Evolutionary conservation across 1,139 yeast genomes (phyloP).

Genomic region (Yamadazyma membranifaciens): DNA sequence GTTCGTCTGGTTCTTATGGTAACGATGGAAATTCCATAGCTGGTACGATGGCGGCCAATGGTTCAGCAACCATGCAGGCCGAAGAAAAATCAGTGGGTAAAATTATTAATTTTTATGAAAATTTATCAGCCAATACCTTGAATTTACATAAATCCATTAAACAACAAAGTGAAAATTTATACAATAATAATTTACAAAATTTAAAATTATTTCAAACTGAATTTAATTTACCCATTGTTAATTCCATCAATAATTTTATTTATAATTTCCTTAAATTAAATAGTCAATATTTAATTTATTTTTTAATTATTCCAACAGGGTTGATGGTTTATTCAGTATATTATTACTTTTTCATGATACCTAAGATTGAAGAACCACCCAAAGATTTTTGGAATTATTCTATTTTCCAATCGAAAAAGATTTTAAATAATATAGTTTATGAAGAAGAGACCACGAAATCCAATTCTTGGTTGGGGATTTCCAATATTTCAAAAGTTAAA

Average conservation of each 20-base stretch:
- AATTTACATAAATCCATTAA: conserved; percentile 26
- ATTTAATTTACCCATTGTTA: background rate
- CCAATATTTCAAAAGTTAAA: conserved; percentile 1
- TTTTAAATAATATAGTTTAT: conserved; percentile 4
- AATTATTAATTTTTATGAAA: conserved; percentile 28
- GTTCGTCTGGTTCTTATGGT: background rate
- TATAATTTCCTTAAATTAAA: conserved; percentile 9
- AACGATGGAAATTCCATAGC: background rate
- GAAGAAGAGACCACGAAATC: conserved; percentile 1
- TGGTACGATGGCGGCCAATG: background rate
- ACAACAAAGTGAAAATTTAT: conserved; percentile 24
- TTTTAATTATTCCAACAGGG: conserved; percentile 6
- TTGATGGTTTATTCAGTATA: conserved; percentile 1
- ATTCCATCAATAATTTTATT: background rate
- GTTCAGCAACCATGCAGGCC: background rate
- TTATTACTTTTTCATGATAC: background rate
- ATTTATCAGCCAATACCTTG: conserved; percentile 17
- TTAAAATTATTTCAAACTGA: conserved; percentile 1
- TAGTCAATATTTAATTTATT: conserved; percentile 15
- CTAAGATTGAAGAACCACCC: conserved; percentile 2
- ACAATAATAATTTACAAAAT: conserved; percentile 13
- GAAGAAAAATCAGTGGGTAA: conserved; percentile 9
- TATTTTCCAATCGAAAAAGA: background rate
- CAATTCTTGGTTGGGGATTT: conserved; percentile 1
- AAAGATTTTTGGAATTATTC: conserved; percentile 4